Evolutionary conservation across 2,329 filamentous ascomycete genomes (phyloP).

Genomic region (Emergomyces orientalis): DNA sequence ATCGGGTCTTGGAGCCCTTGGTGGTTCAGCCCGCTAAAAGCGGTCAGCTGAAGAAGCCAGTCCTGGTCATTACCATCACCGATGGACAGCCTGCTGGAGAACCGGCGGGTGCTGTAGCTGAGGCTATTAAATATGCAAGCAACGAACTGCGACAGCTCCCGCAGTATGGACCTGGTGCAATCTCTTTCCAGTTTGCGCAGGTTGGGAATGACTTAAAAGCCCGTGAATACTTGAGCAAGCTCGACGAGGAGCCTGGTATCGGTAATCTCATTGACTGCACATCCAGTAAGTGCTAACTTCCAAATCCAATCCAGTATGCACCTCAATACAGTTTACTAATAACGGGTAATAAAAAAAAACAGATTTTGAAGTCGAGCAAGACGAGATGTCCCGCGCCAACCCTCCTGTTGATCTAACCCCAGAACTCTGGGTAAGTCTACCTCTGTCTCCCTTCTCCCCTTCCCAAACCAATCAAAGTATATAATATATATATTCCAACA

Average conservation of each 20-base stretch:
- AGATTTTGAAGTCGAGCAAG: slow-evolving; percentile 60
- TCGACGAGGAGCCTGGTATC: slow-evolving; percentile 55
- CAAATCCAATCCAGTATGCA: neutral
- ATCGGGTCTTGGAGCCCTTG: slow-evolving; percentile 56
- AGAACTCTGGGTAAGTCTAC: slow-evolving; percentile 48
- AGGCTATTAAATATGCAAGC: slow-evolving; percentile 48
- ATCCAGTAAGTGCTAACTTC: slow-evolving; percentile 45
- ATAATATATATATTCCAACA: slow-evolving; percentile 2
- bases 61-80: slow-evolving; percentile 57
- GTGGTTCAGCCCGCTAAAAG: slow-evolving; percentile 45
- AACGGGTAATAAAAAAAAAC: slow-evolving; percentile 3
- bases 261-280: slow-evolving; percentile 58
- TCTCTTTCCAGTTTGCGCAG: slow-evolving; percentile 60
- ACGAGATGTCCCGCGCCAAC: slow-evolving; percentile 53
- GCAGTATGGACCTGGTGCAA: slow-evolving; percentile 48
- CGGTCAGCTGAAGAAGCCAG: slow-evolving; percentile 51
- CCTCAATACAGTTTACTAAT: neutral
- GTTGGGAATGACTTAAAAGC: slow-evolving; percentile 59
- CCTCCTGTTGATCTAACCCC: slow-evolving; percentile 55
- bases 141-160: slow-evolving; percentile 41
- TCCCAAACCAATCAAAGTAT: neutral
- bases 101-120: slow-evolving; percentile 46
- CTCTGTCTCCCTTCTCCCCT: neutral
- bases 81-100: slow-evolving; percentile 59
- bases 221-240: slow-evolving; percentile 52